A percentile compares a stretch with the other conserved stretches of the same genome.
phyloP scores from a whole-genome alignment of 495 filamentous ascomycete species.

The Aspergillus ostianus region DNA sequence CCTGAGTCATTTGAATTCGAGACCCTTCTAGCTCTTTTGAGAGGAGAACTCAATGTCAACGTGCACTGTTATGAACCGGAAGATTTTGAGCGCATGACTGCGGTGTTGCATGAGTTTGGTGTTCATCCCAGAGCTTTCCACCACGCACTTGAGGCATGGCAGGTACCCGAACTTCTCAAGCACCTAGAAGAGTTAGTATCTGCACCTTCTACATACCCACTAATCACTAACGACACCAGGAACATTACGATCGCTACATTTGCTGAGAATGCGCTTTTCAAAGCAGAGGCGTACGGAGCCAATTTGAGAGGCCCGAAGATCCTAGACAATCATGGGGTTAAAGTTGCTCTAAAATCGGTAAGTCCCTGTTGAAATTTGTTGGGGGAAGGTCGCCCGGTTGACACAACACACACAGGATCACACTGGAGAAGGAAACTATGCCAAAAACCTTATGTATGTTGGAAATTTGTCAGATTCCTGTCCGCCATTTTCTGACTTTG shows the following conservation, averaged over 20 bases:
- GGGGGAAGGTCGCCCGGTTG: background rate
- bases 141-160: slow-evolving; percentile 60
- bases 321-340: slow-evolving; percentile 56
- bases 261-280: slow-evolving; percentile 63
- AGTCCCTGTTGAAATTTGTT: too few relatives aligned
- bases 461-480: background rate
- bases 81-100: slow-evolving; percentile 61
- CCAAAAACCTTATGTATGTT: slow-evolving; percentile 39
- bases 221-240: slow-evolving; percentile 21
- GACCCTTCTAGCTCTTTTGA: slow-evolving; percentile 54
- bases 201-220: background rate
- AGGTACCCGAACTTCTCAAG: slow-evolving; percentile 58
- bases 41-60: slow-evolving; percentile 61
- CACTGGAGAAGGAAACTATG: slow-evolving; percentile 31
- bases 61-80: slow-evolving; percentile 66
- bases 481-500: background rate
- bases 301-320: slow-evolving; percentile 60
- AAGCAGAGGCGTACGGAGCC: slow-evolving; percentile 58
- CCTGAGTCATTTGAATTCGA: slow-evolving; percentile 58
- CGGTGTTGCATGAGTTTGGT: slow-evolving; percentile 64
- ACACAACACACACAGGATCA: slow-evolving; percentile 27
- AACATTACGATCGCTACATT: slow-evolving; percentile 44
- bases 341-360: slow-evolving; percentile 46
- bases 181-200: slow-evolving; percentile 4
- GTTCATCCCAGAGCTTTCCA: slow-evolving; percentile 62